Evolutionary conservation across 345 rosid species (phyloP).

Genomic region (Melaleuca quinquenervia): DNA sequence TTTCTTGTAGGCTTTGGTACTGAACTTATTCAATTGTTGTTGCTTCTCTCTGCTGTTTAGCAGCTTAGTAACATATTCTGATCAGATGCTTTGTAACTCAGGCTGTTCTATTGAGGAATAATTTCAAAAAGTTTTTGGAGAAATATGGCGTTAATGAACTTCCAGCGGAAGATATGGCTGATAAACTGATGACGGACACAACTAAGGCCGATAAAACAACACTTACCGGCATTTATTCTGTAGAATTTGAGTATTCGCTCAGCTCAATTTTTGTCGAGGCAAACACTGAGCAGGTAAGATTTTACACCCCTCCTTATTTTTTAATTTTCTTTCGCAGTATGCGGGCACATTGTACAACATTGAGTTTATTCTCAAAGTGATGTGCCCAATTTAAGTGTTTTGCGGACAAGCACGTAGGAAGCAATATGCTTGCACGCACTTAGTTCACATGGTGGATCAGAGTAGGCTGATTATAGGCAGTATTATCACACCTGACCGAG

Average conservation of each 20-base stretch:
- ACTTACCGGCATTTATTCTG: conserved; percentile 29
- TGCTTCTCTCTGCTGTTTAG: not conserved
- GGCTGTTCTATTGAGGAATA: conserved; percentile 3
- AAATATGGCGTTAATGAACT: conserved; percentile 26
- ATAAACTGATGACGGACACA: conserved; percentile 47
- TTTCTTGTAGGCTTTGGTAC: not conserved
- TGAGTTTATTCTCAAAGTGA: not conserved
- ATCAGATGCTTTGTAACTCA: not conserved
- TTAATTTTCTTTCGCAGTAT: not conserved
- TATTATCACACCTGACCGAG: not conserved
- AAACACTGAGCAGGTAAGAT: conserved; percentile 20
- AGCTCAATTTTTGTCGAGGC: conserved; percentile 58
- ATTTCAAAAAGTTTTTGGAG: conserved; percentile 29
- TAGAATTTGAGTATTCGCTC: conserved; percentile 24
- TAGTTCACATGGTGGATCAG: not conserved
- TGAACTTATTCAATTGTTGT: not conserved
- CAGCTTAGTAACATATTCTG: not conserved
- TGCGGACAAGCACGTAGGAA: not conserved
- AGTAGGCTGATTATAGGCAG: not conserved
- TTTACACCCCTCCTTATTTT: not conserved
- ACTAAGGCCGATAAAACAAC: conserved; percentile 21
- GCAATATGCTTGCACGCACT: not conserved
- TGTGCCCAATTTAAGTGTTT: not conserved
- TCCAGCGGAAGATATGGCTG: conserved; percentile 38
- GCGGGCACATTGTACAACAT: not conserved